Conservation (phyloP, 2,329 filamentous ascomycete genomes). For the Blastomyces gilchristii region DNA sequence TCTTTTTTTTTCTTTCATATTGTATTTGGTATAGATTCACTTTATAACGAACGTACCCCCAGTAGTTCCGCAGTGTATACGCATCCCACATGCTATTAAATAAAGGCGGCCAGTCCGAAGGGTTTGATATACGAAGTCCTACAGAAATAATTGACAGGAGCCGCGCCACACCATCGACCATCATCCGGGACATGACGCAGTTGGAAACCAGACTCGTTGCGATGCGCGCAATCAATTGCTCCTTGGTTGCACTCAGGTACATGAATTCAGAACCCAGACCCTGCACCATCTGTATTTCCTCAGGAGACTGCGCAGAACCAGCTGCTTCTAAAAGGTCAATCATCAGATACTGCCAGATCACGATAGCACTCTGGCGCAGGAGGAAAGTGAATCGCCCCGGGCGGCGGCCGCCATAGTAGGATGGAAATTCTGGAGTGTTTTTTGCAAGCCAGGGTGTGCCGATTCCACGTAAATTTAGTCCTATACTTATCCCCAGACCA, state of each 20-base stretch:
- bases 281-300: background rate
- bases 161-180: background rate
- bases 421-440: constrained; percentile 16
- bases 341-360: constrained; percentile 18
- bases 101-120: constrained; percentile 19
- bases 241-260: constrained; percentile 7
- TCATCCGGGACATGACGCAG: background rate
- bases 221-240: constrained; percentile 14
- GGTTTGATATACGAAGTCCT: constrained; percentile 11
- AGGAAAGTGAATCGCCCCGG: constrained; percentile 14
- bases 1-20: background rate
- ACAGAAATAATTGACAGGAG: background rate
- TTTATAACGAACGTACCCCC: constrained; percentile 20
- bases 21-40: background rate
- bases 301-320: background rate
- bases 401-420: constrained; percentile 6
- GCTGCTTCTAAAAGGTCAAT: constrained; percentile 12
- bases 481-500: background rate
- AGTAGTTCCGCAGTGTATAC: constrained; percentile 21
- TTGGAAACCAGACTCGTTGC: constrained; percentile 9
- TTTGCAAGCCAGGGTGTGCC: constrained; percentile 19
- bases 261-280: constrained; percentile 3
- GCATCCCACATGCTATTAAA: constrained; percentile 20
- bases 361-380: constrained; percentile 16
- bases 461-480: constrained; percentile 16